Conservation (phyloP, 176 grass and related monocot genomes). For the Hsuehochloa calcarea region DNA sequence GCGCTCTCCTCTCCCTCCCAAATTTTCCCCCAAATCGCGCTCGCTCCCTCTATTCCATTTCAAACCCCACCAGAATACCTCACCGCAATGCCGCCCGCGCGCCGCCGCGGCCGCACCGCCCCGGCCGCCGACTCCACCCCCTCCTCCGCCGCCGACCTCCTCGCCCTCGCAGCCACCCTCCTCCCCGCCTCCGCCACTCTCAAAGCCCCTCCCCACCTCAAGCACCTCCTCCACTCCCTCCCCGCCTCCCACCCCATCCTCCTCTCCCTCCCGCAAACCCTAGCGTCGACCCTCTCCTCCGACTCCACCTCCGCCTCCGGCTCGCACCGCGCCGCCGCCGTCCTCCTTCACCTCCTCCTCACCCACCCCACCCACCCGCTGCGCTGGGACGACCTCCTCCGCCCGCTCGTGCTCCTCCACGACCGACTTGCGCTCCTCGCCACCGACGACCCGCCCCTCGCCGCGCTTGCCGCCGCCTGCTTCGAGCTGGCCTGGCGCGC, state of each 20-base stretch:
- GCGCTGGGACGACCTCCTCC: conserved; percentile 51
- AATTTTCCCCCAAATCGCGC: background rate
- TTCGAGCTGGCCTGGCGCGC: conserved; percentile 82
- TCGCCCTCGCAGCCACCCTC: conserved; percentile 47
- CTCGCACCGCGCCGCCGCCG: conserved; percentile 39
- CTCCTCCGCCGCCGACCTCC: conserved; percentile 43
- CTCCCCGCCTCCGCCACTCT: conserved; percentile 21
- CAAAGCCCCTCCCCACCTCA: conserved; percentile 38
- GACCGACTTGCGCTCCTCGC: conserved; percentile 57
- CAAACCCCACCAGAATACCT: conserved; percentile 16
- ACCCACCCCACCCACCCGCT: conserved; percentile 63
- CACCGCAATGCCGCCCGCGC: conserved; percentile 34
- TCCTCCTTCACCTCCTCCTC: conserved; percentile 63
- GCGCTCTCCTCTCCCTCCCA: background rate
- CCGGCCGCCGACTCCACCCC: conserved; percentile 30
- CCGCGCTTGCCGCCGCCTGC: conserved; percentile 55
- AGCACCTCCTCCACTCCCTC: conserved; percentile 42
- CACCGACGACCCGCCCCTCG: conserved; percentile 50
- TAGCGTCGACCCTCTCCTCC: conserved; percentile 14
- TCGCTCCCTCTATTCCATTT: conserved; percentile 32
- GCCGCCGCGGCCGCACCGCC: conserved; percentile 36
- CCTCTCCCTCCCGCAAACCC: conserved; percentile 37
- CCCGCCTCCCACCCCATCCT: conserved; percentile 47
- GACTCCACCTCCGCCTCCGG: background rate
- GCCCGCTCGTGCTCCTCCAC: conserved; percentile 54